These are phyloP conservation scores for Hygrocybe coccinea DNA, from an alignment of 768 basidiomycete species.

Conservation along the genomic window DNA sequence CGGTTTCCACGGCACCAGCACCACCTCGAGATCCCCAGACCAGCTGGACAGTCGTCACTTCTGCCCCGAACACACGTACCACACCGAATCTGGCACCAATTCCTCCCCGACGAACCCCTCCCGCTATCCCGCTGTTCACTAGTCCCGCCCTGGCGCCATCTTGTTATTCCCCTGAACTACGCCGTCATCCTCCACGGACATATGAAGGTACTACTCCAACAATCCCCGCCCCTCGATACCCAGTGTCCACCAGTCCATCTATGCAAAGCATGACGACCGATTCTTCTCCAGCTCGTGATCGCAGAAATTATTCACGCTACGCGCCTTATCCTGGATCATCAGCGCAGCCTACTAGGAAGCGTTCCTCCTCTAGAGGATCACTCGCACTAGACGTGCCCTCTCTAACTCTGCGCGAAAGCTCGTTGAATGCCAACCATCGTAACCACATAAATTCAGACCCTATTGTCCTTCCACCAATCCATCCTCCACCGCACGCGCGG, in stretches of 20 bases:
- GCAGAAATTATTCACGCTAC: conserved; percentile 21
- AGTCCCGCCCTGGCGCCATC: not conserved
- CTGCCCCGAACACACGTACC: conserved; percentile 9
- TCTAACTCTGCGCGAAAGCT: conserved; percentile 29
- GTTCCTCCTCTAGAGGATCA: conserved; percentile 21
- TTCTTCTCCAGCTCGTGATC: conserved; percentile 6
- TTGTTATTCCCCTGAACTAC: not conserved
- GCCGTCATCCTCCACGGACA: not conserved
- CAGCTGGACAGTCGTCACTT: conserved; percentile 49
- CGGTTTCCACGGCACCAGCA: conserved; percentile 16
- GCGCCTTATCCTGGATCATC: conserved; percentile 41
- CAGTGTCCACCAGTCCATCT: not conserved
- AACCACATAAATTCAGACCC: conserved; percentile 20
- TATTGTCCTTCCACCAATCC: conserved; percentile 42
- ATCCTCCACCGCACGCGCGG: conserved; percentile 23
- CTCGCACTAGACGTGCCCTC: conserved; percentile 34
- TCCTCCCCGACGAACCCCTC: not conserved
- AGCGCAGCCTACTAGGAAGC: not conserved
- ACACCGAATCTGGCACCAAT: not conserved
- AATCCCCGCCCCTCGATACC: not conserved
- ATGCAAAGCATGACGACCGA: conserved; percentile 1
- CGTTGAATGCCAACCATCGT: not conserved
- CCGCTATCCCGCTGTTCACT: not conserved
- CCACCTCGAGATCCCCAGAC: conserved; percentile 21
- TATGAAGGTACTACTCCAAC: not conserved